Evolutionary conservation across 768 basidiomycete genomes (phyloP).

Genomic region (Leccinum longicurvipes): DNA sequence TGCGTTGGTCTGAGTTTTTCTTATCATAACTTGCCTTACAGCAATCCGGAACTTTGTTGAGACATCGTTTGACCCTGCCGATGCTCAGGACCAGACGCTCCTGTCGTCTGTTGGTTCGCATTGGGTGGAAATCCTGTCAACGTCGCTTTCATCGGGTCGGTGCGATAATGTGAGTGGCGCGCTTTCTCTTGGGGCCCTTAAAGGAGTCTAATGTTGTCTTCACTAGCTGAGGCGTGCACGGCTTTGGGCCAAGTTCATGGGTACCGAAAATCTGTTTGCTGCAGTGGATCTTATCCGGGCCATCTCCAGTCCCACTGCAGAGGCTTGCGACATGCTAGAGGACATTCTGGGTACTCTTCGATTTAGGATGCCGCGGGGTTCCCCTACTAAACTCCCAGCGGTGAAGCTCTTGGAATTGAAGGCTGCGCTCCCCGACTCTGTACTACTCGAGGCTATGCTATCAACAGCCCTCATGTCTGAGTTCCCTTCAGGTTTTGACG

Average conservation of each 20-base stretch:
- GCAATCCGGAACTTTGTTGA: conserved; percentile 42
- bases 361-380: conserved; percentile 2
- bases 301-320: conserved; percentile 1
- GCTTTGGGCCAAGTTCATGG: conserved; percentile 57
- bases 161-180: conserved; percentile 11
- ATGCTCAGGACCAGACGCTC: conserved; percentile 36
- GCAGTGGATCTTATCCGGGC: conserved; percentile 41
- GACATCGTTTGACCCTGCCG: conserved; percentile 35
- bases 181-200: neutral
- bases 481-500: conserved; percentile 31
- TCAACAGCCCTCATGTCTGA: conserved; percentile 37
- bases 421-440: conserved; percentile 32
- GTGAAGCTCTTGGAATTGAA: conserved; percentile 40
- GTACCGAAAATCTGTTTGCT: conserved; percentile 37
- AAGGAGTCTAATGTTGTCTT: neutral
- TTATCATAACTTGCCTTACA: conserved; percentile 22
- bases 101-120: conserved; percentile 38
- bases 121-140: conserved; percentile 36
- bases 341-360: conserved; percentile 37
- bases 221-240: conserved; percentile 13
- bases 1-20: neutral
- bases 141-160: conserved; percentile 10
- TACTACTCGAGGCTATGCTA: conserved; percentile 46
- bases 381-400: conserved; percentile 23
- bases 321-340: conserved; percentile 29